Conservation (phyloP, 768 basidiomycete genomes). For the Xanthoconium purpureum region DNA sequence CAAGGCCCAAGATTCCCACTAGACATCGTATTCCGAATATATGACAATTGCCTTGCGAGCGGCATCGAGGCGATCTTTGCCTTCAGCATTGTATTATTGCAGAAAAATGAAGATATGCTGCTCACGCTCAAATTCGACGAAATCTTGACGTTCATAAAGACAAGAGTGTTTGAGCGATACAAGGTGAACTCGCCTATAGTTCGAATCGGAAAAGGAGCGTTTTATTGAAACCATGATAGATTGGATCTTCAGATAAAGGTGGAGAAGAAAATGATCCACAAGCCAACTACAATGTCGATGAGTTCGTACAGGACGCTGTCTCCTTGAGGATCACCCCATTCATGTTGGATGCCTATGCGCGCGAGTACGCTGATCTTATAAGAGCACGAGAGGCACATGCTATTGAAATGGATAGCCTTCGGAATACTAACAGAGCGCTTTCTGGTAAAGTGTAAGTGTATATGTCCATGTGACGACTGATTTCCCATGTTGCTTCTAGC, state of each 20-base stretch:
- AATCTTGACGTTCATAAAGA: conserved; percentile 81
- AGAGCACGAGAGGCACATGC: conserved; percentile 80
- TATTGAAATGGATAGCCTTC: conserved; percentile 76
- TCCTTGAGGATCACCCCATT: conserved; percentile 88
- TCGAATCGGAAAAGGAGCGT: background rate
- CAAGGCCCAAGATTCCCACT: conserved; percentile 72
- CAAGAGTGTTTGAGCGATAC: conserved; percentile 79
- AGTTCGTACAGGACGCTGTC: conserved; percentile 86
- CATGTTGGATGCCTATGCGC: conserved; percentile 88
- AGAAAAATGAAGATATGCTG: conserved; percentile 81
- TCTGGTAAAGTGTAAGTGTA: conserved; percentile 72
- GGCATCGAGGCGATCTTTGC: conserved; percentile 97
- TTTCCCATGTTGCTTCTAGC: conserved; percentile 38
- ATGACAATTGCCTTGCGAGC: conserved; percentile 93
- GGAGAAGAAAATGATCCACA: conserved; percentile 12
- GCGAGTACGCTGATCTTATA: conserved; percentile 82
- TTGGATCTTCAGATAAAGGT: conserved; percentile 27
- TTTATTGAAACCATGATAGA: conserved; percentile 14
- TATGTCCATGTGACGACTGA: background rate
- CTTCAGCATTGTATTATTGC: conserved; percentile 83
- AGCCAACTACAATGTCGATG: conserved; percentile 62
- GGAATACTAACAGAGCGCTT: conserved; percentile 74
- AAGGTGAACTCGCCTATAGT: conserved; percentile 36
- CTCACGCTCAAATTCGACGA: conserved; percentile 88
- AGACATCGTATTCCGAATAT: conserved; percentile 92